Conservation (phyloP, 1,139 yeast species). For the Diutina ranongensis region DNA sequence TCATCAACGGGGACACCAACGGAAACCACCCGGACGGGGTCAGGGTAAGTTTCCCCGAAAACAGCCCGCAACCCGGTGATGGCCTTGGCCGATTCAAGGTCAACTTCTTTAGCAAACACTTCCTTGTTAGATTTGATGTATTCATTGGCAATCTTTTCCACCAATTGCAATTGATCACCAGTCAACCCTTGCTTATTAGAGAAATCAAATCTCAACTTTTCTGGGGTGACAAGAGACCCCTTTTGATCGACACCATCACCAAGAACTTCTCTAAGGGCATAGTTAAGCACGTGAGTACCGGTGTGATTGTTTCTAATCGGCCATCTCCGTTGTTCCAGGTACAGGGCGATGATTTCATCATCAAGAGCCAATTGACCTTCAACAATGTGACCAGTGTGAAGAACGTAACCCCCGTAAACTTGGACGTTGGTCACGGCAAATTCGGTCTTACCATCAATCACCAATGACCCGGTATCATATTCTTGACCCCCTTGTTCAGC, state of each 20-base stretch:
- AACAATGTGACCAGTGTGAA: constrained; percentile 78
- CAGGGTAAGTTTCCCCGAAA: constrained; percentile 97
- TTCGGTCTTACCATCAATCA: constrained; percentile 78
- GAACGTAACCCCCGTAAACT: constrained; percentile 84
- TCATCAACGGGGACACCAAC: constrained; percentile 88
- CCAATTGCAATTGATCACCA: constrained; percentile 56
- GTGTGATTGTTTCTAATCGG: constrained; percentile 97
- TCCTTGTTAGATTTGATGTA: constrained; percentile 57
- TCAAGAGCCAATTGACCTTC: constrained; percentile 66
- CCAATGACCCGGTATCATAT: constrained; percentile 86
- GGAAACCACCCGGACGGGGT: constrained; percentile 95
- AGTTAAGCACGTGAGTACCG: constrained; percentile 91
- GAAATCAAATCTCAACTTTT: constrained; percentile 91
- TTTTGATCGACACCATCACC: constrained; percentile 90
- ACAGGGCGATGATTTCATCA: constrained; percentile 72
- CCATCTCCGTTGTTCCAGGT: constrained; percentile 91
- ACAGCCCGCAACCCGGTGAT: constrained; percentile 92
- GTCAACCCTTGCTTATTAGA: constrained; percentile 79
- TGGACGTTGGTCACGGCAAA: constrained; percentile 89
- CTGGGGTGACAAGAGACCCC: constrained; percentile 94
- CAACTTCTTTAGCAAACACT: constrained; percentile 78
- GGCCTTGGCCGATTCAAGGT: constrained; percentile 56
- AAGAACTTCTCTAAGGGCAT: constrained; percentile 71
- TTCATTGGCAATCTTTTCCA: constrained; percentile 65
- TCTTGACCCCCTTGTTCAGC: constrained; percentile 99